Base-by-base conservation (phyloP, 2,329 filamentous ascomycete species). In the Aureobasidium leucospermi region DNA sequence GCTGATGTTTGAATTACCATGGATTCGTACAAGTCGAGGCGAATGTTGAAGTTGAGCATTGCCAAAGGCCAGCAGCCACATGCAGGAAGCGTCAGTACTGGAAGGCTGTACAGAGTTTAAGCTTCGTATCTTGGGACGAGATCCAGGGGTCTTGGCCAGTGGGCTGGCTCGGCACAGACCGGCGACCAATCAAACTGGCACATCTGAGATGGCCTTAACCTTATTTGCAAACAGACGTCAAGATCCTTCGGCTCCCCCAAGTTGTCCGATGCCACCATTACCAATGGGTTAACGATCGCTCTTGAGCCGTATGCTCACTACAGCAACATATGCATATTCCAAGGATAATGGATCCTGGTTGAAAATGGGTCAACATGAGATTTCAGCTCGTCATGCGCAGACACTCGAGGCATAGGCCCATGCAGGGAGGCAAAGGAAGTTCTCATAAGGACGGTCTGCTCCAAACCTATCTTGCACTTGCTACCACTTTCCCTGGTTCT, bases 321-420 rank as follows among this genome's bases (percentile, higher is more conserved):
- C 51, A 55, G 51, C 51, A 42, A 55, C 51, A 55, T 29, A 43
- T 55, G 51, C 39, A 43, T 55, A 41, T 43, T 43, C 51, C 28
- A 32, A 55, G 51, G 39, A 55, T 55, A 42, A 55, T 42, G 39
- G n/a, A 34, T 42, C 29, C 39, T n/a, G 42, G 38, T 23, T 43
- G 38, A 43, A 34, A 2, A 43, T 55, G 51, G 51, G 51, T 43
- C 19, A 43, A 55, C 51, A 16, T 23, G 38, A 32, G 19, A 6
- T 53, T 32, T 43, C 42, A 32, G 16, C 23, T 32, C 51, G 51
- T 55, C 51, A 55, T 55, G 28, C 19, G 51, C 29, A 23, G 39
- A 34, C 23, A 32, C 16, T 43, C 29, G 28, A 55, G 51, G 51
- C 39, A 19, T 28, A 43, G 19, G 32, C n/a, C 51, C 28, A 55